Conservation (phyloP, 495 filamentous ascomycete genomes). For the Parathielavia hyrcaniae region DNA sequence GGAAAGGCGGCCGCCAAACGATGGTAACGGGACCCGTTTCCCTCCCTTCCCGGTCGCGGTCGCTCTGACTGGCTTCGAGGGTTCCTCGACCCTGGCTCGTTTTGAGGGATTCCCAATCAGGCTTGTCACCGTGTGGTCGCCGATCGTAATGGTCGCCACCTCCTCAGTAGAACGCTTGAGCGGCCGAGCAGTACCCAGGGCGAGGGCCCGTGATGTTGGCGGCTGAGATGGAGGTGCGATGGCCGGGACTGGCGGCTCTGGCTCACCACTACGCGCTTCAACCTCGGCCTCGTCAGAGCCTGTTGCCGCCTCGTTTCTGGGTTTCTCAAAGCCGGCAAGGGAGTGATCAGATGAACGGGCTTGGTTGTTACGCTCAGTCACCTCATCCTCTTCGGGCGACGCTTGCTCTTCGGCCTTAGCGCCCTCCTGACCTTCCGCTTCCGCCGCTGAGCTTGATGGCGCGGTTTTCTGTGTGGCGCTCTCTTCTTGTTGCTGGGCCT, state of each 20-base stretch:
- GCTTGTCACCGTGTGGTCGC: constrained; percentile 63
- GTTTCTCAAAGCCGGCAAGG: background rate
- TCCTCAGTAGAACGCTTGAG: constrained; percentile 59
- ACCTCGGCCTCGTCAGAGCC: background rate
- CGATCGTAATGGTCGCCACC: constrained; percentile 84
- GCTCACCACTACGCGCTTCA: constrained; percentile 9
- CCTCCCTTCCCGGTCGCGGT: constrained; percentile 5
- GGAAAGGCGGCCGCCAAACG: constrained; percentile 60
- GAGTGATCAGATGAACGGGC: no score
- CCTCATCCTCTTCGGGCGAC: background rate
- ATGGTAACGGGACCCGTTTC: constrained; percentile 27
- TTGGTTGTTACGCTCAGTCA: background rate
- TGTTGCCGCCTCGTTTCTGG: background rate
- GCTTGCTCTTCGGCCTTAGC: background rate
- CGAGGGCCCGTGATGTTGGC: constrained; percentile 20
- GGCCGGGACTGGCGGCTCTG: constrained; percentile 32
- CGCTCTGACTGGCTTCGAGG: constrained; percentile 14
- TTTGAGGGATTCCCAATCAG: constrained; percentile 44
- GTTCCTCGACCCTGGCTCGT: constrained; percentile 26
- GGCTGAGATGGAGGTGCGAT: constrained; percentile 39
- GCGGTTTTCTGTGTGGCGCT: background rate
- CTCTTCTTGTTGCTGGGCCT: background rate
- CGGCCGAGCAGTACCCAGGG: constrained; percentile 20
- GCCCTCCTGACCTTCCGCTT: background rate
- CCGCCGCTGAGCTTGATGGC: background rate